phyloP scores from a whole-genome alignment of 208 protist genomes.

The Crithidia expoeki region DNA sequence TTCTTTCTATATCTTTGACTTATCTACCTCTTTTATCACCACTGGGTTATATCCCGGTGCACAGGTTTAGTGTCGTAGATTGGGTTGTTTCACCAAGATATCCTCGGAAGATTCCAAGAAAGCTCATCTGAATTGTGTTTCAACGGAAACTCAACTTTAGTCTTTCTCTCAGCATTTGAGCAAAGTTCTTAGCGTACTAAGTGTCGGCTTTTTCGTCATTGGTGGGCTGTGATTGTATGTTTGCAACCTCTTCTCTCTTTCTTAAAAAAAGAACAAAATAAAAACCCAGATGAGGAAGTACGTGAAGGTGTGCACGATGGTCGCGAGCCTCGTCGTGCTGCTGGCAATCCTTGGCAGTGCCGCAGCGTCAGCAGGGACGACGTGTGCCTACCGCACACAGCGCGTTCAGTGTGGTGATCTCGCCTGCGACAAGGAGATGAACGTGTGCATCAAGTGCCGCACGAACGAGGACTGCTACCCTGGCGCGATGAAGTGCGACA shows the following conservation, averaged over 20 bases:
- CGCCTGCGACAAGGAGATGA: slow-evolving; percentile 44
- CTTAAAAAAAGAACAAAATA: neutral
- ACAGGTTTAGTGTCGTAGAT: neutral
- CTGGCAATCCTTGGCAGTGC: slow-evolving; percentile 7
- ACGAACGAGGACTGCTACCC: slow-evolving; percentile 66
- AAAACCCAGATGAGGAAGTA: slow-evolving; percentile 5
- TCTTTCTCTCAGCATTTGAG: no score
- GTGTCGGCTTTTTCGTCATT: no score
- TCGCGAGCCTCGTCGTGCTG: slow-evolving; percentile 10
- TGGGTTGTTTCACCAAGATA: neutral
- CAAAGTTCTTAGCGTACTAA: no score
- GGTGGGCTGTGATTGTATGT: no score
- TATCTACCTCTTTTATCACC: neutral
- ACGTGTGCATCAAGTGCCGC: slow-evolving; percentile 53
- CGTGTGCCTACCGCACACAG: slow-evolving; percentile 61
- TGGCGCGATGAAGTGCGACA: slow-evolving; percentile 53
- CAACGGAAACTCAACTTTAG: no score
- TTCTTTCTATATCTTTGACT: slow-evolving; percentile 17
- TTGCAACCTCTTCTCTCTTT: neutral
- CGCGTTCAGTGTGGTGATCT: slow-evolving; percentile 70
- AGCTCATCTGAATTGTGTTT: no score
- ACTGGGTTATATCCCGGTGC: neutral
- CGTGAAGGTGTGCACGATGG: neutral
- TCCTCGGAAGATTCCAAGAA: neutral
- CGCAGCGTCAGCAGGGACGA: slow-evolving; percentile 21